Evolutionary conservation across 345 rosid genomes (phyloP), one percentile per base, ranked within the genome.

Genomic region (Linum trigynum): DNA sequence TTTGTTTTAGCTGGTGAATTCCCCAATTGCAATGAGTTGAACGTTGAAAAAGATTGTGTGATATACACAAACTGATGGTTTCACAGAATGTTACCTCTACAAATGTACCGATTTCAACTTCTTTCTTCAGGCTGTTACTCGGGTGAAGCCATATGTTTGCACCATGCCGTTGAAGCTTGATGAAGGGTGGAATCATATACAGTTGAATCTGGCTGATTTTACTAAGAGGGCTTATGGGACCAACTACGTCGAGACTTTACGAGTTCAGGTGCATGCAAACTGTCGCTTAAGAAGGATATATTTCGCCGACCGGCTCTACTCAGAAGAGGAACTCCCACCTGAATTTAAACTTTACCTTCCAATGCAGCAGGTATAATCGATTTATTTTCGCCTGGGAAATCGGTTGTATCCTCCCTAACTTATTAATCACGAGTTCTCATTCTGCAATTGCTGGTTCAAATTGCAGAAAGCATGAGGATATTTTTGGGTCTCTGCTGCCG

Each of bases 181-280:
- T 41, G 97, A 90, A 7, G 99, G 95, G 15, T 94, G 99, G 95
- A 90, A 94, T 74, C 99, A 90, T 72, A 88, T 94, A 73, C 95
- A 90, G 79, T 79, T 94, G 65, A 94, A 94, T 75, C 83, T 94
- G 68, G 82, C 91, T 57, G 97, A 88, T 83, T 85, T 90, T 73
- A 90, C 99, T 3, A 79, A 87, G 73, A 88, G 95, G 73, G 97
- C 99, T 55, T 90, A 94, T 45, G 99, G 99, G 69, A 90, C 96
- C 72, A 94, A 94, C 76, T 94, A 90, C 40, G 91, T 92, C 2
- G 99, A 90, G 82, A 94, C 99, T 10, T 72, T 90, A 70, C 79
- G 96, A 57, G 96, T 94, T 79, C 99, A 90, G 88, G 83, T 94
- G 71, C 99, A 94, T 73, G 97, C 96, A 57, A 90, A 88, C 70